Percentiles rank a stretch among this genome's conserved stretches.
Evolutionary conservation across 306 rosid genomes (phyloP).

Genomic region (Quercus rubra): DNA sequence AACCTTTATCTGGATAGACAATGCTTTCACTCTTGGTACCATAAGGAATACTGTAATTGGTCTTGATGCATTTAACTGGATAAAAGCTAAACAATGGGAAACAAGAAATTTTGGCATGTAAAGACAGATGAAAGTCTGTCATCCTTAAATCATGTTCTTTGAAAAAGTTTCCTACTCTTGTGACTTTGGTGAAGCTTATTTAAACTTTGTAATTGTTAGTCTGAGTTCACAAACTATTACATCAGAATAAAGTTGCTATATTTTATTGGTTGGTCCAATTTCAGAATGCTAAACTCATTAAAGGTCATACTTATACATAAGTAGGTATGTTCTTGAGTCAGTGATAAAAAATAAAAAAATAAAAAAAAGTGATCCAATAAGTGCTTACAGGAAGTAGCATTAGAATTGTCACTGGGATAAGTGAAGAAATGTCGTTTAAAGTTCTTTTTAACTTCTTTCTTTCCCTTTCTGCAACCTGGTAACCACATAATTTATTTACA

Average conservation of each 20-base stretch:
- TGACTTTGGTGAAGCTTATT: background rate
- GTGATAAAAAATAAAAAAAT: background rate
- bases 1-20: background rate
- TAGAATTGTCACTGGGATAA: constrained; percentile 58
- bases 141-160: background rate
- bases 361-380: background rate
- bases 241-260: background rate
- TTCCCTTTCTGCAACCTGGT: constrained; percentile 48
- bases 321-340: background rate
- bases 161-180: background rate
- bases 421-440: constrained; percentile 41
- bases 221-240: background rate
- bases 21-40: background rate
- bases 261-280: background rate
- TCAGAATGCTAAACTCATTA: constrained; percentile 6
- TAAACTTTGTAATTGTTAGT: background rate
- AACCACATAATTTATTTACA: constrained; percentile 38
- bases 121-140: background rate
- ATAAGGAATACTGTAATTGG: too few relatives aligned
- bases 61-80: too few relatives aligned
- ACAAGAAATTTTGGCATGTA: background rate
- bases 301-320: background rate
- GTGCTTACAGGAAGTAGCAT: constrained; percentile 67
- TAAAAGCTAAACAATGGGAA: background rate
- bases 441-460: constrained; percentile 49